Evolutionary conservation across 2,329 filamentous ascomycete genomes (phyloP), one percentile per base, ranked within the genome.

Genomic region (Didymella glomerata): DNA sequence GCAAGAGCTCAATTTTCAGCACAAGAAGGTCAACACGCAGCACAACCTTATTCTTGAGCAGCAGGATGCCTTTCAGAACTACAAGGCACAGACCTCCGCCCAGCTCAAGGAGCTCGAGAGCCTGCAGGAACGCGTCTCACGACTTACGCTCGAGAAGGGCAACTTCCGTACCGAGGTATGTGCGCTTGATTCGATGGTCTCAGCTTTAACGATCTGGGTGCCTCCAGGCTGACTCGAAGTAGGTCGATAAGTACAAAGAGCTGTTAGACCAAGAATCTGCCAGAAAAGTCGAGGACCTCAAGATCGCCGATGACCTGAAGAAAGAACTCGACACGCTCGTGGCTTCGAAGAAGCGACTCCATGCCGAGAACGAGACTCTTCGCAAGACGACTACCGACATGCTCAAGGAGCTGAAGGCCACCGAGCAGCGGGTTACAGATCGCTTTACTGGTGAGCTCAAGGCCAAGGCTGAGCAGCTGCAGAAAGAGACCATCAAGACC

Each of bases 1-100:
- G 30, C 58, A 67, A 4, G 68, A 74, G 61, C 52, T 75, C 3
- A 65, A 67, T 3, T 54, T 65, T 7, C 68, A 73, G 49, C 59
- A 72, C 48, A 72, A 72, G 51, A 73, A 72, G 57, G 60, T 70
- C 53, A 67, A 69, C 14, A 51, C 70, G 14, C 70, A 73, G 57
- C 66, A 72, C 41, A 58, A 48, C 11, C 61, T 73, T 4, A 70
- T 73, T n/a, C 58, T 71, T 1, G 68, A 69, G 46, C 70, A 73
- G 20, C 69, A 73, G 24, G 63, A 72, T 42, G 66, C 71, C 2
- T 72, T 71, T 45, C 54, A 61, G 9, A 56, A 67, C 16, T 68
- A 70, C 62, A 72, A 70, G 41, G 55, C 53, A 8, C 54, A 64
- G 42, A 62, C 61, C 8, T 54, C 47, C 18, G 18, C 41, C 2